Percentiles rank a stretch among this genome's conserved stretches.
These are phyloP conservation scores for Fusarium denticulatum DNA, from an alignment of 2,329 filamentous ascomycete species.

Conservation along the genomic window DNA sequence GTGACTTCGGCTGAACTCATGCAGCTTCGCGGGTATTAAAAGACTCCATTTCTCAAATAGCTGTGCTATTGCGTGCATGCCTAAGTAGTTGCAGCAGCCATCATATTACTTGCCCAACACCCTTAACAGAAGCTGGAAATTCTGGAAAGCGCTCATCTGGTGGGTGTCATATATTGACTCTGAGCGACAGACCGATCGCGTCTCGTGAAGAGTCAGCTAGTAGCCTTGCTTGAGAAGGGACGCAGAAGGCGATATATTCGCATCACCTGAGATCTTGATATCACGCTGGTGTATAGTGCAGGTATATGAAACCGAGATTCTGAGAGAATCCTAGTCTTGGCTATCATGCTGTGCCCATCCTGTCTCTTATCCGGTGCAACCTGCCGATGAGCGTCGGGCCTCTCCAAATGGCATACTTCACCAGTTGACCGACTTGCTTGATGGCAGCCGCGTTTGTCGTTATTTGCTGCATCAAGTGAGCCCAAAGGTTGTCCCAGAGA, in stretches of 20 bases:
- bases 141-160: slow-evolving; percentile 10
- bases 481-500: slow-evolving; percentile 12
- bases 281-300: not conserved
- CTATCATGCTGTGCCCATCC: slow-evolving; percentile 2
- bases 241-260: not conserved
- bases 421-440: slow-evolving; percentile 24
- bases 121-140: not conserved
- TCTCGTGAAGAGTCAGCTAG: slow-evolving; percentile 4
- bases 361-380: slow-evolving; percentile 19
- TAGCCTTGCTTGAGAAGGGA: slow-evolving; percentile 19
- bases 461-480: slow-evolving; percentile 12
- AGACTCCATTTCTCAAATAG: slow-evolving; percentile 9
- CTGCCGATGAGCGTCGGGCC: slow-evolving; percentile 24
- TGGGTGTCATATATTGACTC: slow-evolving; percentile 9
- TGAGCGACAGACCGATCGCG: not conserved
- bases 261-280: not conserved
- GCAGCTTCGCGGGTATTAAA: slow-evolving; percentile 23
- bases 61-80: slow-evolving; percentile 20
- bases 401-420: slow-evolving; percentile 5
- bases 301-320: not conserved
- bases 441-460: slow-evolving; percentile 3
- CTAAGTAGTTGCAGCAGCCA: slow-evolving; percentile 27
- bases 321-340: not conserved
- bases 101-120: not conserved
- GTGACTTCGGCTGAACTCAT: slow-evolving; percentile 24